A percentile compares a stretch with the other conserved stretches of the same genome.
Conservation (phyloP, 768 basidiomycete species). For the Saitozyma sp. region DNA sequence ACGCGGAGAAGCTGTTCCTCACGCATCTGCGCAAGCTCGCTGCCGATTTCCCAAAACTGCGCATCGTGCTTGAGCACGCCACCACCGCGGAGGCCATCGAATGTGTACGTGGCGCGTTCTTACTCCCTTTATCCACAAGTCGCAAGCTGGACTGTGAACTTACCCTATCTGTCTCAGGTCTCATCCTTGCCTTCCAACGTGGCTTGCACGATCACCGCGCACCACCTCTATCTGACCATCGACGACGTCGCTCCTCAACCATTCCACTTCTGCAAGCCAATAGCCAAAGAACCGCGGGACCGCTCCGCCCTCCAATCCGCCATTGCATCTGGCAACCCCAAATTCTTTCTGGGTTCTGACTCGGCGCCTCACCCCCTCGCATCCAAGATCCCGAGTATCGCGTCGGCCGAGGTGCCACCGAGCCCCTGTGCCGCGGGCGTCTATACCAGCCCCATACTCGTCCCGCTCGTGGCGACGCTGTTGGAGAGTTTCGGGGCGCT, state of each 20-base stretch:
- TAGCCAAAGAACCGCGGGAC: slow-evolving; percentile 94
- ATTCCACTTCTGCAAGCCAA: slow-evolving; percentile 95
- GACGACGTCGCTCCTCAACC: slow-evolving; percentile 96
- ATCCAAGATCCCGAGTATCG: slow-evolving; percentile 45
- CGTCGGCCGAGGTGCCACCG: slow-evolving; percentile 48
- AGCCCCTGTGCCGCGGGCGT: slow-evolving; percentile 93
- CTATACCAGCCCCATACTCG: slow-evolving; percentile 88
- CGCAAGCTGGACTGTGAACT: neutral
- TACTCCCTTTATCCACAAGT: neutral
- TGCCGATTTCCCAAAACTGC: slow-evolving; percentile 76
- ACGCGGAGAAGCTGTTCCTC: slow-evolving; percentile 86
- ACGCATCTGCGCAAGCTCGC: slow-evolving; percentile 83
- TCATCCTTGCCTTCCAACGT: slow-evolving; percentile 68
- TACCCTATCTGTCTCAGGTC: slow-evolving; percentile 33
- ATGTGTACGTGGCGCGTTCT: slow-evolving; percentile 3
- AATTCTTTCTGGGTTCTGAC: slow-evolving; percentile 97
- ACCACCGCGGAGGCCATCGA: slow-evolving; percentile 22
- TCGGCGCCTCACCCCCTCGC: slow-evolving; percentile 81
- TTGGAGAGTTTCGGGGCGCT: slow-evolving; percentile 84
- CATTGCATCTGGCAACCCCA: slow-evolving; percentile 75
- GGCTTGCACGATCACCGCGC: slow-evolving; percentile 94
- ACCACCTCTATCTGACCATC: slow-evolving; percentile 89
- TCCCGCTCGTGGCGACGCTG: slow-evolving; percentile 85
- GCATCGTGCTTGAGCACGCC: slow-evolving; percentile 65
- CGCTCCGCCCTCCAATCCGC: slow-evolving; percentile 76